Base-by-base conservation (phyloP, 495 filamentous ascomycete species). In the Penicillium canariense region DNA sequence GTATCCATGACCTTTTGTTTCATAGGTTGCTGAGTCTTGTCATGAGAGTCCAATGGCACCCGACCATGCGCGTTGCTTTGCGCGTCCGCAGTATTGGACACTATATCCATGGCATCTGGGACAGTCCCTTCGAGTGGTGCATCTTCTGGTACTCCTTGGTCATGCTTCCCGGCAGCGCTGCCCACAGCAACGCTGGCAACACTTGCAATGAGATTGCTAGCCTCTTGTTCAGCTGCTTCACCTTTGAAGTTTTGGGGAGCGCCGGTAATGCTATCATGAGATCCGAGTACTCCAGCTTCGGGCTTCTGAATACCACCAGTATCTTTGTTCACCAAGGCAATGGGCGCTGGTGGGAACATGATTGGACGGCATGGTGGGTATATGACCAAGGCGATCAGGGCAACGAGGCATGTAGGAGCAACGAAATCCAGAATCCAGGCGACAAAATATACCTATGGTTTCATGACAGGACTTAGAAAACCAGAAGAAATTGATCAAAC, bases 171-270 rank as follows among this genome's bases (percentile, higher is more conserved):
- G 0, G 83, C 81, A 1, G 88, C 89, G 51, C 86, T 87, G 48
- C 83, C 85, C 28, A 94, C 71, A 2, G 87, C 87, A 11, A 95
- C 83, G 10, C 81, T 81, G 14, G 87, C 85, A 48, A 95, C 85
- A 23, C 83, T 79, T 54, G 85, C 86, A 17, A 93, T 84, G 53
- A 95, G 84, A 56, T 89, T 92, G 56, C 80, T 84, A 4, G 91
- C 90, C 64, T 95, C 91, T 54, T 87, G 81, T 65, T 96, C 91
- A 10, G 89, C 89, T 1, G 89, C 87, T 65, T 94, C 90, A 17
- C 91, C 91, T 58, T 90, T 86, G 68, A 90, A 83, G 56, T 87
- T 89, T 66, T 94, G 87, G 0, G 89, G 86, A 4, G 88, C 89
- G 26, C 89, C 91, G 0, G 90, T 95, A 6, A 86, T 77, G 56